Conservation (phyloP, 2,329 filamentous ascomycete species). For the Cyphellophora europaea region DNA sequence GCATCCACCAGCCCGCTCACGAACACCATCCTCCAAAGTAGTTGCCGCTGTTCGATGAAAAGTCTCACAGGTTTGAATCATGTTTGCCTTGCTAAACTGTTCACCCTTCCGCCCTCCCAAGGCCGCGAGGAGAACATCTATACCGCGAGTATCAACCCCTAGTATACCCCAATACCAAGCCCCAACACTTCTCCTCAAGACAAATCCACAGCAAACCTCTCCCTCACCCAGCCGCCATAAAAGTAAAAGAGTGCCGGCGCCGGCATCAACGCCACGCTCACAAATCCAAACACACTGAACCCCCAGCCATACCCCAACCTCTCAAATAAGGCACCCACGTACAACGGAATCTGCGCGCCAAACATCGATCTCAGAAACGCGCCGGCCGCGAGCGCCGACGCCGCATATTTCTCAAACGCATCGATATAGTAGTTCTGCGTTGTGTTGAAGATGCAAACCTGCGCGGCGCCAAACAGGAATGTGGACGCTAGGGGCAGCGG, state of each 20-base stretch:
- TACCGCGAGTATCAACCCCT: no score
- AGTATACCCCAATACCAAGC: no score
- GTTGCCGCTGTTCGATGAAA: no score
- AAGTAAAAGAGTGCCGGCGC: constrained; percentile 15
- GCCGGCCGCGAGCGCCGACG: constrained; percentile 32
- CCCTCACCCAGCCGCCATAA: constrained; percentile 9
- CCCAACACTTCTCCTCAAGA: no score
- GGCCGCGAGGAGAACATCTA: no score
- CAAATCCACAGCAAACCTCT: neutral
- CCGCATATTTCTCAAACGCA: constrained; percentile 24
- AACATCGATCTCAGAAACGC: constrained; percentile 30
- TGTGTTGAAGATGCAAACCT: constrained; percentile 9
- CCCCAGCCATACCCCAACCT: constrained; percentile 29
- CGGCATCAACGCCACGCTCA: constrained; percentile 27
- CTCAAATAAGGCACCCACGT: constrained; percentile 25
- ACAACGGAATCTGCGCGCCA: constrained; percentile 28
- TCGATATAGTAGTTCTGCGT: constrained; percentile 22
- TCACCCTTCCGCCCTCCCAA: no score
- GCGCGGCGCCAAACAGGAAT: constrained; percentile 30
- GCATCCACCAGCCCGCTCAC: no score
- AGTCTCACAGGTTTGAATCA: no score
- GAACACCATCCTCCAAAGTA: no score
- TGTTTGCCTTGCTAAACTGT: no score
- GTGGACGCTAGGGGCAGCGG: constrained; percentile 32
- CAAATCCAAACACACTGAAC: constrained; percentile 25